Base-by-base conservation (phyloP, 116 monocot species). In the Cymodocea nodosa region DNA sequence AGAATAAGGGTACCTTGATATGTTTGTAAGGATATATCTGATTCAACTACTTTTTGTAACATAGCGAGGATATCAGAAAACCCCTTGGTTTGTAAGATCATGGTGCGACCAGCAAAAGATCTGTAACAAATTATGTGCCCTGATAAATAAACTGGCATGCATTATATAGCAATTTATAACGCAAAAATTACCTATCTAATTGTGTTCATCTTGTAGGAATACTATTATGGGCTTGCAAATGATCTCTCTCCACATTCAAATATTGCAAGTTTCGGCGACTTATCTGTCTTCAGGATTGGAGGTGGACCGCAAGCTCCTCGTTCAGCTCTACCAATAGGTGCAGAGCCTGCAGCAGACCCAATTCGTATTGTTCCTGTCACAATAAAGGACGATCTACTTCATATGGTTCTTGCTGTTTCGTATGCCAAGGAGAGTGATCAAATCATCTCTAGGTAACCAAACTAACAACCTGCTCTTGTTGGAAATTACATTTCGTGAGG, bases 241-340 rank as follows among this genome's bases (percentile, higher is more conserved):
- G 98, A 98, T 79, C 75, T 92, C 4, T 91, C 92, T 67, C 89
- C 98, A 23, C 92, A 98, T 77, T 98, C 98, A 34, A 91, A 88
- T 65, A 80, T 92, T 40, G 74, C 83, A 56, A 98, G 75, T 68
- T 98, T 98, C 72, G 78, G 74, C 60, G 98, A 98, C 64, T 69
- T 91, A 49, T 79, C 92, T 23, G 81, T 98, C 15, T 98, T 77
- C 65, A 71, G 84, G 66, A 88, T 92, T 77, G 98, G 98, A 20
- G 91, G 97, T 49, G 84, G 92, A 4, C 92, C 91, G 44, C 92
- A 98, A 55, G 92, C 92, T 9, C 92, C 98, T 20, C 83, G 85
- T 51, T 98, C 98, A 35, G 92, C 98, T 20, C 74, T 98, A 17
- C 98, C 98, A 11, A 98, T 98, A 34, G 98, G 98, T 59, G 85